Base-by-base conservation (phyloP, 2,329 filamentous ascomycete genomes). In the Sclerotinia nivalis region DNA sequence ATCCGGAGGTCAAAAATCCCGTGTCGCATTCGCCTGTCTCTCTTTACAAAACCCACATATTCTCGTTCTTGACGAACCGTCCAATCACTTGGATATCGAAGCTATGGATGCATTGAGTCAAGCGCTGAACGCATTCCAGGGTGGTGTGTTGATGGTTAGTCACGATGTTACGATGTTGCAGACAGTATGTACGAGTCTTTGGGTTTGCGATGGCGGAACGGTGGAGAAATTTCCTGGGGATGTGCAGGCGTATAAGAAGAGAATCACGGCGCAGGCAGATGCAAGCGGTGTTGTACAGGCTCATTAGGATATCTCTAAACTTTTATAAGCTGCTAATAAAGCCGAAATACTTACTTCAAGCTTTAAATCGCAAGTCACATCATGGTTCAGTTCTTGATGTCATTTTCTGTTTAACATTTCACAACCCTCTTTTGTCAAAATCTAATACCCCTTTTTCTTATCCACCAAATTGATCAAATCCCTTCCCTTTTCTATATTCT, bases 161-260 rank as follows among this genome's bases (percentile, higher is more conserved):
- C 96, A 99, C 91, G 96, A 99, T 79, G 96, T 99, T 68, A 98
- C 96, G 0, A 97, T 99, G 93, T 81, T 99, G 80, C 93, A 97
- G 84, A 97, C 92, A 67, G 96, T 99, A 50, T 99, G 96, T 82
- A 96, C 86, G 65, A 96, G 90, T 79, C 83, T 99, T 78, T 99
- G 96, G 96, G 95, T 99, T 73, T 99, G 96, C 78, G 96, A 99
- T 80, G 85, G 91, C 71, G 96, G 96, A 13, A 96, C 91, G 1
- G 94, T 99, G 28, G 93, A 97, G 86, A 94, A 97, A 83, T 99
- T 99, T 82, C 89, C 91, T 72, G 96, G 96, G 47, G 94, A 96
- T 76, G 94, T 99, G 66, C 92, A 97, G 82, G 90, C 92, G 72
- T 99, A 99, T 84, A 99, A 99, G 90, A 97, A 94, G 88, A 90